Evolutionary conservation across 2,329 filamentous ascomycete species (phyloP).

Genomic region (Tolypocladium pustulatum): DNA sequence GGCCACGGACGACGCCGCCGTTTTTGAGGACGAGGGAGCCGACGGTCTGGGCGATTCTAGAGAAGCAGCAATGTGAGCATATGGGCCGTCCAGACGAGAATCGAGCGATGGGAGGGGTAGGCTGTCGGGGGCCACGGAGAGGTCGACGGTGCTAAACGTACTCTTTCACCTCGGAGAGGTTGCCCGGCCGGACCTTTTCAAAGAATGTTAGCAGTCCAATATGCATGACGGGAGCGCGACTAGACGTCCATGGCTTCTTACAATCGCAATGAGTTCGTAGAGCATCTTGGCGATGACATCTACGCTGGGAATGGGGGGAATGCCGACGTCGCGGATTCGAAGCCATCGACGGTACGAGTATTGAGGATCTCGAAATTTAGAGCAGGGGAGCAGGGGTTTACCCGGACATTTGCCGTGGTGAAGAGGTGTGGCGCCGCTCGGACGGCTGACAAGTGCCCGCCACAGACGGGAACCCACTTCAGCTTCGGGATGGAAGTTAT

Average conservation of each 20-base stretch:
- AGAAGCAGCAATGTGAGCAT: slow-evolving; percentile 4
- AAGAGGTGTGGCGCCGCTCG: not conserved
- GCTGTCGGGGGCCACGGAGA: slow-evolving; percentile 2
- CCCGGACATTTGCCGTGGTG: not conserved
- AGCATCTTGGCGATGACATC: slow-evolving; percentile 55
- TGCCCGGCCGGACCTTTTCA: slow-evolving; percentile 78
- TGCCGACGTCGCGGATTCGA: slow-evolving; percentile 5
- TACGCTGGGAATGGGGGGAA: slow-evolving; percentile 7
- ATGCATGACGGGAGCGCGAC: not conserved
- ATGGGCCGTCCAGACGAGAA: not conserved
- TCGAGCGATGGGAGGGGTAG: not conserved
- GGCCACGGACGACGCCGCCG: slow-evolving; percentile 81
- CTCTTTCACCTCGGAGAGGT: slow-evolving; percentile 89
- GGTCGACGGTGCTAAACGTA: slow-evolving; percentile 34
- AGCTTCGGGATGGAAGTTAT: not conserved
- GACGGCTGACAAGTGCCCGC: not conserved
- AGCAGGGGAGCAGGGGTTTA: slow-evolving; percentile 1
- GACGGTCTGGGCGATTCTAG: slow-evolving; percentile 76
- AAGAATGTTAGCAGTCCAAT: slow-evolving; percentile 7
- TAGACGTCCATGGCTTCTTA: slow-evolving; percentile 31
- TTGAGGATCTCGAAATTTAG: slow-evolving; percentile 13
- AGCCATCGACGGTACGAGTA: not conserved
- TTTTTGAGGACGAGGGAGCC: slow-evolving; percentile 73
- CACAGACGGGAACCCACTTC: not conserved
- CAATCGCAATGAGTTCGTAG: slow-evolving; percentile 95